Conservation (phyloP, 192 early-diverging fungal genomes). For the Nowakowskiella sp. region DNA sequence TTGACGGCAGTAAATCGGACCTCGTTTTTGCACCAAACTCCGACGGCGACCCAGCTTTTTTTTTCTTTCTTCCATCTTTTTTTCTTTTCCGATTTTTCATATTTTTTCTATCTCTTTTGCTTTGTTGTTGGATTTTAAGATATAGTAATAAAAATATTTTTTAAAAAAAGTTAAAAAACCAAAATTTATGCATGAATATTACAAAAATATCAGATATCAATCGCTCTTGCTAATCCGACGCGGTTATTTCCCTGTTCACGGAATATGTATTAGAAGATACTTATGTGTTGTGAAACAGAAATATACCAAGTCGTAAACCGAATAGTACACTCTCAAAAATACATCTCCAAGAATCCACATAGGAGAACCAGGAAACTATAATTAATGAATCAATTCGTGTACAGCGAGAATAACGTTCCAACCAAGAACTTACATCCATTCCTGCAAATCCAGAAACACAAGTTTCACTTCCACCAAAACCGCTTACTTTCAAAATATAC, state of each 20-base stretch:
- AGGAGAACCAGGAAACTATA: slow-evolving; percentile 26
- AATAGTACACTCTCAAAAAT: slow-evolving; percentile 47
- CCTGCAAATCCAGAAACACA: slow-evolving; percentile 83
- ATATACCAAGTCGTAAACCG: slow-evolving; percentile 38
- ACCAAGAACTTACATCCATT: slow-evolving; percentile 47
- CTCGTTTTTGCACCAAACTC: too few relatives aligned
- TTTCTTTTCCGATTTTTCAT: too few relatives aligned
- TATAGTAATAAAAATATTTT: slow-evolving; percentile 9
- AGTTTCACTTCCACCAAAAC: slow-evolving; percentile 19
- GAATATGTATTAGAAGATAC: slow-evolving; percentile 7
- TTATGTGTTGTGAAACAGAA: neutral
- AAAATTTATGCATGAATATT: neutral
- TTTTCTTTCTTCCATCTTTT: too few relatives aligned
- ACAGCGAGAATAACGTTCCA: neutral
- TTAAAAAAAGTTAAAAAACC: neutral
- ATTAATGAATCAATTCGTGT: slow-evolving; percentile 12
- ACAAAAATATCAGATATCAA: neutral
- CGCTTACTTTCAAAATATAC: slow-evolving; percentile 42
- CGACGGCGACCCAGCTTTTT: too few relatives aligned
- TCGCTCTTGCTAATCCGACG: slow-evolving; percentile 54
- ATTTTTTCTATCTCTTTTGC: too few relatives aligned
- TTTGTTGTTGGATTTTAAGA: too few relatives aligned
- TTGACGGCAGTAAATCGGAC: too few relatives aligned
- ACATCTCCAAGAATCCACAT: slow-evolving; percentile 57
- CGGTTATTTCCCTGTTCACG: slow-evolving; percentile 49